Base-by-base conservation (phyloP, 345 rosid genomes). In the Erodium maritimum region DNA sequence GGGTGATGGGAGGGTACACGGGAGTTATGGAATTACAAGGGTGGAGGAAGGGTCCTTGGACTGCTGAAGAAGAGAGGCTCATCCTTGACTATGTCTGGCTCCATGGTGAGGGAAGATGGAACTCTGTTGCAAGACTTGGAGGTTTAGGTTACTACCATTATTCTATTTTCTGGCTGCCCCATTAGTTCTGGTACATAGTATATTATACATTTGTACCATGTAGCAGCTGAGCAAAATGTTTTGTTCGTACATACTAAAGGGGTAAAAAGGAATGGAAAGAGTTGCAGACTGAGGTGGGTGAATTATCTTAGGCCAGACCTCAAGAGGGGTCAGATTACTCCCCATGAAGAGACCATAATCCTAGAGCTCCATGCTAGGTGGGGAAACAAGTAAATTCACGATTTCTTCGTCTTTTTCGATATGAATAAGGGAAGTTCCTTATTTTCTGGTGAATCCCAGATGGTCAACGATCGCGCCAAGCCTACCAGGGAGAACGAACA, bases 41-140 rank as follows among this genome's bases (percentile, higher is more conserved):
- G 10, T 87, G 96, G 97, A 87, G 96, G 67, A 90, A 87, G 56
- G 97, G 97, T 34, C 97, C 97, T 12, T 90, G 97, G 96, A 90
- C 96, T 65, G 77, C 84, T 48, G 94, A 90, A 66, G 97, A 90
- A 75, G 97, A 90, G 61, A 80, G 80, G 55, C 67, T 85, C 66
- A 82, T 90, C 60, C 70, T 79, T 58, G 87, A 90, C 22, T 80
- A 90, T 69, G 94, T 90, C 23, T 65, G 73, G 63, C 13, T 75
- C 56, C 96, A 90, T 57, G 97, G 94, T 4, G 95, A 90, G 77
- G 95, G 97, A 5, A 69, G 97, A 68, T 90, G 97, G 97, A 87
- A 83, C 76, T 83, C 93, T 70, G 97, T 90, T 23, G 83, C 97
- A 13, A 83, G 79, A 74, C 90, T 87, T 46, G 79, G 88, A 19